Evolutionary conservation across 768 basidiomycete species (phyloP).

Genomic region (Serpula lacrymans): DNA sequence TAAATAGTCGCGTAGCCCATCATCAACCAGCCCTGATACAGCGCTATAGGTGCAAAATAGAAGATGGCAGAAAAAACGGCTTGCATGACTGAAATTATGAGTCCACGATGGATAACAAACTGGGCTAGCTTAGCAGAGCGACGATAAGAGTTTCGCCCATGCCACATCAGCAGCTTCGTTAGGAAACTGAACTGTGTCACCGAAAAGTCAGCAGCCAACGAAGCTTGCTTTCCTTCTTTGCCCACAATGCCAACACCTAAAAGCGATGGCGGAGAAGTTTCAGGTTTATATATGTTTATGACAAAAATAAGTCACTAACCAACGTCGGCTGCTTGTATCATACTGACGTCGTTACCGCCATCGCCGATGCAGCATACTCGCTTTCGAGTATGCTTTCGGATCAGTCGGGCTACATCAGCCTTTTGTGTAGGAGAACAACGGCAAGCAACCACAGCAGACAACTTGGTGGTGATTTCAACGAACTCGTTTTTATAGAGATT

Average conservation of each 20-base stretch:
- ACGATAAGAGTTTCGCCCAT: slow-evolving; percentile 97
- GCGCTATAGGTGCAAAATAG: slow-evolving; percentile 92
- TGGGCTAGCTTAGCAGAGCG: slow-evolving; percentile 97
- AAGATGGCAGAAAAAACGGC: slow-evolving; percentile 93
- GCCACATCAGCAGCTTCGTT: slow-evolving; percentile 97
- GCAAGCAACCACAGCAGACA: slow-evolving; percentile 95
- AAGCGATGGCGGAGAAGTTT: neutral
- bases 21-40: slow-evolving; percentile 98
- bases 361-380: slow-evolving; percentile 99
- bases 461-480: slow-evolving; percentile 92
- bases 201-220: slow-evolving; percentile 97
- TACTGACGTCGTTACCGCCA: slow-evolving; percentile 98
- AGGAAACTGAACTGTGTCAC: slow-evolving; percentile 95
- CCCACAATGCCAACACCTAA: slow-evolving; percentile 96
- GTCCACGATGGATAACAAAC: slow-evolving; percentile 95
- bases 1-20: slow-evolving; percentile 95
- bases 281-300: neutral
- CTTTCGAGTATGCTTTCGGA: slow-evolving; percentile 87
- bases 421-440: slow-evolving; percentile 99
- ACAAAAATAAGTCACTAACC: slow-evolving; percentile 50
- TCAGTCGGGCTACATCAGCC: slow-evolving; percentile 93
- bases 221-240: slow-evolving; percentile 98
- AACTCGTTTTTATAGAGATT: slow-evolving; percentile 92
- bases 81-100: slow-evolving; percentile 98
- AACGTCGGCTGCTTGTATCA: slow-evolving; percentile 99